Conservation (phyloP, 2,329 filamentous ascomycete genomes). For the Clarireedia monteithiana region DNA sequence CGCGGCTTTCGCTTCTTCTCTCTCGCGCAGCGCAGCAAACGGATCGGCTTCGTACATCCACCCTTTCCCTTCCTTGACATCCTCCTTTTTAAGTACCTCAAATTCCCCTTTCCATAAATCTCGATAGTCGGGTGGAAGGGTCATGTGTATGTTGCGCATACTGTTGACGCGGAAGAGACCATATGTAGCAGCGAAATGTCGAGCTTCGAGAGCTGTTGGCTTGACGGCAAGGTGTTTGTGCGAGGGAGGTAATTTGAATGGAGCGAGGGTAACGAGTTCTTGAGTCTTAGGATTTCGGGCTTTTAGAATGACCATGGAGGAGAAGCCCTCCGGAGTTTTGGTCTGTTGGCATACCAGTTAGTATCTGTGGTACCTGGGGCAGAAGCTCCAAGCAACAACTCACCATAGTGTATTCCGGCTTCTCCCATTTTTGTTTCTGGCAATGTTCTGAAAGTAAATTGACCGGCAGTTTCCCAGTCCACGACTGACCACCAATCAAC, state of each 20-base stretch:
- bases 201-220: conserved; percentile 78
- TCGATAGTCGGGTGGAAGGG: conserved; percentile 83
- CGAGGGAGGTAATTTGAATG: conserved; percentile 71
- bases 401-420: conserved; percentile 82
- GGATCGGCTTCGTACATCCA: conserved; percentile 97
- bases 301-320: conserved; percentile 74
- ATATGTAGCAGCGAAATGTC: conserved; percentile 89
- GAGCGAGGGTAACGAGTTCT: conserved; percentile 65
- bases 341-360: conserved; percentile 33
- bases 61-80: conserved; percentile 67
- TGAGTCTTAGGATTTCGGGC: conserved; percentile 74
- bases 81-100: conserved; percentile 69
- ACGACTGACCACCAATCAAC: conserved; percentile 87
- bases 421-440: conserved; percentile 92
- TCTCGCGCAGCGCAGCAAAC: conserved; percentile 71
- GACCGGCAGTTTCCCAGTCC: conserved; percentile 94
- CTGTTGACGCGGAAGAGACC: conserved; percentile 85
- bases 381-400: conserved; percentile 13
- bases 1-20: conserved; percentile 67
- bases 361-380: not conserved
- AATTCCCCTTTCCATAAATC: conserved; percentile 88
- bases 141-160: conserved; percentile 93
- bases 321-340: conserved; percentile 66
- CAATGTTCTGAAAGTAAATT: conserved; percentile 92
- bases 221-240: conserved; percentile 70